These are phyloP conservation scores for Pogostemon cablin DNA, from an alignment of 257 asterid species.

Conservation along the genomic window DNA sequence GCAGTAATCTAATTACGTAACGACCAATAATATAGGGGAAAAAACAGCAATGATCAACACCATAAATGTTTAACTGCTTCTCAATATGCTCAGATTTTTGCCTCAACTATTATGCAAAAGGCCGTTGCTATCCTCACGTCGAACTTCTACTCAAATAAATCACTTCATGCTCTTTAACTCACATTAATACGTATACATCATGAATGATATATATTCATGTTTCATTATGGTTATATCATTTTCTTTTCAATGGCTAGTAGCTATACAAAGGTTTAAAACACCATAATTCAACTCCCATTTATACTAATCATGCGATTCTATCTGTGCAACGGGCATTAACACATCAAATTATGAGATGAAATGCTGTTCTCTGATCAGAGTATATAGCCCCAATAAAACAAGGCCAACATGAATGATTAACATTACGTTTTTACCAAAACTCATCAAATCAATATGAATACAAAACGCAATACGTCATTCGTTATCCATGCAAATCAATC, in stretches of 20 bases:
- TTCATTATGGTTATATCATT: neutral
- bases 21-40: neutral
- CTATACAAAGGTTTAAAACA: neutral
- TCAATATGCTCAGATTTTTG: too few species aligned
- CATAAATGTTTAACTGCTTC: neutral
- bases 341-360: neutral
- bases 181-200: neutral
- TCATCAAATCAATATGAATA: neutral
- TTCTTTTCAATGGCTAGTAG: neutral
- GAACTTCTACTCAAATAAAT: neutral
- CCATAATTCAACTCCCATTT: neutral
- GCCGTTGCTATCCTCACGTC: too few species aligned
- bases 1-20: neutral
- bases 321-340: neutral
- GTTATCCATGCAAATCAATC: constrained; percentile 15
- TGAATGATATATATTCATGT: neutral
- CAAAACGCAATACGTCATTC: neutral
- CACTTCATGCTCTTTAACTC: neutral
- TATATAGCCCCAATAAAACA: neutral
- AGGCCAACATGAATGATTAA: too few species aligned
- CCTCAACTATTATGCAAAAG: too few species aligned
- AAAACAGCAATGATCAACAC: neutral
- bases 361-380: neutral
- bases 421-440: neutral
- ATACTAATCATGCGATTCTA: neutral